phyloP scores from a whole-genome alignment of 2,329 filamentous ascomycete species.

The Thermoascus crustaceus region DNA sequence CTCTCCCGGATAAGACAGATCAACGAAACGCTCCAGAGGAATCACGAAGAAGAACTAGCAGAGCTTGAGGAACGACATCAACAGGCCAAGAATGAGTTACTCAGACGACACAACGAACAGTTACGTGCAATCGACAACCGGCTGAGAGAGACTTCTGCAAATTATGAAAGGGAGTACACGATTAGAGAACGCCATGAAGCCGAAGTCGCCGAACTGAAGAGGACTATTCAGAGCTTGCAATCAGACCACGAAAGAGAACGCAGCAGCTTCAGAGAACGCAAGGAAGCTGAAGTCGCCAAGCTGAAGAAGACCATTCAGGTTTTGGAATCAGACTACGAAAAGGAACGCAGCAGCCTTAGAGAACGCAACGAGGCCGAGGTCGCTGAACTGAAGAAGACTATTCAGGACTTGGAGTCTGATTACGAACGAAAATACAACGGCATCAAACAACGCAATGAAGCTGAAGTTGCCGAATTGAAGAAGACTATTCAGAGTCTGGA shows the following conservation, averaged over 20 bases:
- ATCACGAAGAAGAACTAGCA: constrained; percentile 57
- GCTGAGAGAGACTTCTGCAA: constrained; percentile 35
- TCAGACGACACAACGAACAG: constrained; percentile 23
- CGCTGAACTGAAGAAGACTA: constrained; percentile 49
- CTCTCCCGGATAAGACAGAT: constrained; percentile 53
- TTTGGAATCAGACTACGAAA: constrained; percentile 43
- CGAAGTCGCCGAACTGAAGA: constrained; percentile 56
- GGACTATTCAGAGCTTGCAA: constrained; percentile 54
- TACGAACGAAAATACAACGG: too few species aligned
- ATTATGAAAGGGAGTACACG: constrained; percentile 33
- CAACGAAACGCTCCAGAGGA: constrained; percentile 62
- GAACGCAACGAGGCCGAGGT: constrained; percentile 46
- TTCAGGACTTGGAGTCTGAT: constrained; percentile 49
- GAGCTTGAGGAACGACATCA: constrained; percentile 40
- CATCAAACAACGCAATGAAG: constrained; percentile 44
- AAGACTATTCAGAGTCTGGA: constrained; percentile 53
- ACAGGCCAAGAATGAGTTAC: constrained; percentile 20
- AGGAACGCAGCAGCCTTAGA: constrained; percentile 47
- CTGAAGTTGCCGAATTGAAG: constrained; percentile 51
- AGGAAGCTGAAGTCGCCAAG: constrained; percentile 51
- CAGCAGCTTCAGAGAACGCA: constrained; percentile 41
- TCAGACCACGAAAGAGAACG: constrained; percentile 35
- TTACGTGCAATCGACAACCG: constrained; percentile 41
- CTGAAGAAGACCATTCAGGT: constrained; percentile 50
- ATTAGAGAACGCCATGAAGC: constrained; percentile 45